phyloP scores from a whole-genome alignment of 1,284 basidiomycete species.

The Lentinula novae-zelandiae region DNA sequence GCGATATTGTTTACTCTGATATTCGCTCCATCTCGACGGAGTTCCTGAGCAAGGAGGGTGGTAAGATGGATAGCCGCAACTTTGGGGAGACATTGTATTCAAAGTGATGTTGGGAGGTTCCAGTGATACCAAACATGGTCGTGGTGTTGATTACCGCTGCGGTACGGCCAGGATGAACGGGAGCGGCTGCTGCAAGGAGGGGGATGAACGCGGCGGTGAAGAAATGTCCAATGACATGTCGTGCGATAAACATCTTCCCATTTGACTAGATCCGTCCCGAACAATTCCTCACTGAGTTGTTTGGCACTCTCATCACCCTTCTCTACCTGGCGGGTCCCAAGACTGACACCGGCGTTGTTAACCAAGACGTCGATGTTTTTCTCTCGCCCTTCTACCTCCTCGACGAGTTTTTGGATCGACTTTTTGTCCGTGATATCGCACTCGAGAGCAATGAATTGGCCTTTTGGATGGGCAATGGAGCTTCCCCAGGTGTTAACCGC shows the following conservation, averaged over 20 bases:
- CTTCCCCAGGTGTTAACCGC: not conserved
- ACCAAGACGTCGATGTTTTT: constrained; percentile 16
- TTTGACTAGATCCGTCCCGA: not conserved
- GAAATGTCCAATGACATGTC: constrained; percentile 1
- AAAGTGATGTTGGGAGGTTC: constrained; percentile 1
- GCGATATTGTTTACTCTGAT: constrained; percentile 44
- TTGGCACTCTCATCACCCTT: not conserved
- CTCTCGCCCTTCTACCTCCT: constrained; percentile 2
- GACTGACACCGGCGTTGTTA: constrained; percentile 10
- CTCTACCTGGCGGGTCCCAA: not conserved
- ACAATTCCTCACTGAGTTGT: not conserved
- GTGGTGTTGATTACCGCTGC: not conserved
- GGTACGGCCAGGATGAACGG: not conserved
- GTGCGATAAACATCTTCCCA: constrained; percentile 3
- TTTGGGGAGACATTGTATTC: constrained; percentile 29
- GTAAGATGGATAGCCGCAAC: constrained; percentile 45
- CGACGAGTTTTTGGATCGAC: not conserved
- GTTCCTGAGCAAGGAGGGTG: constrained; percentile 44
- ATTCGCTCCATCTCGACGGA: constrained; percentile 40
- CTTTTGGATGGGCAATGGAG: not conserved
- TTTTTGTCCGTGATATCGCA: constrained; percentile 5
- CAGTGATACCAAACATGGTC: not conserved
- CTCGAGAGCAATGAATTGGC: not conserved
- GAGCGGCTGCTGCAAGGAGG: not conserved
- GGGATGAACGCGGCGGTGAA: constrained; percentile 2